These are phyloP conservation scores for Termitomyces sp. DNA, from an alignment of 768 basidiomycete genomes.

Conservation along the genomic window DNA sequence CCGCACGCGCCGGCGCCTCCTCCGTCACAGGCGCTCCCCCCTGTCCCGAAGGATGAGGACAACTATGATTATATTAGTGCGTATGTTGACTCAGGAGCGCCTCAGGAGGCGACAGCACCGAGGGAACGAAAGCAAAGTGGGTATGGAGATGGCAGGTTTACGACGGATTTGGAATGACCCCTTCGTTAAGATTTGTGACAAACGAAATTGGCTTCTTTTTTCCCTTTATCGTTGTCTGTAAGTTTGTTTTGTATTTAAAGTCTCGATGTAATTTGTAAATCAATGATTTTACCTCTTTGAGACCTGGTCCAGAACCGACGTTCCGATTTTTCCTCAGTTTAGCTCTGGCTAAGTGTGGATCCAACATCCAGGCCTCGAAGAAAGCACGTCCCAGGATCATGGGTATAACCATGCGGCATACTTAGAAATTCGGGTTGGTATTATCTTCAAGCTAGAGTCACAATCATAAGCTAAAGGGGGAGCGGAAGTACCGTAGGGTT, in stretches of 20 bases:
- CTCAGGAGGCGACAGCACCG: background rate
- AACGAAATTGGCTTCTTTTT: background rate
- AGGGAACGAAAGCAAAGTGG: constrained; percentile 7
- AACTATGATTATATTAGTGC: constrained; percentile 57
- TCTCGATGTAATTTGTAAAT: background rate
- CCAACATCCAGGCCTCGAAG: background rate
- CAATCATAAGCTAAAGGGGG: background rate
- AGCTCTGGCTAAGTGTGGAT: background rate
- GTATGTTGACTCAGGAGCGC: constrained; percentile 30
- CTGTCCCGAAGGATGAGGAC: constrained; percentile 27
- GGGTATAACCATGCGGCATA: background rate
- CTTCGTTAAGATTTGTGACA: background rate
- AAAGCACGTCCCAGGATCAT: background rate
- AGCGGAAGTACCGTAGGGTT: background rate
- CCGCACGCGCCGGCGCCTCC: constrained; percentile 12
- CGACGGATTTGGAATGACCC: constrained; percentile 36
- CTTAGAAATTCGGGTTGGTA: background rate
- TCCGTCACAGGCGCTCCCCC: constrained; percentile 8
- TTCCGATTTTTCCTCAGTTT: background rate
- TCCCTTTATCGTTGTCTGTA: background rate
- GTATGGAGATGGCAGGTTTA: constrained; percentile 39
- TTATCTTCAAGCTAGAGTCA: background rate
- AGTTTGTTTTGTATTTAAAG: background rate
- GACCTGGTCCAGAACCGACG: no score
- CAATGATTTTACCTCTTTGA: no score